A percentile compares a stretch with the other conserved stretches of the same genome.
phyloP scores from a whole-genome alignment of 2,329 filamentous ascomycete species.

The Aspergillus viridinutans region DNA sequence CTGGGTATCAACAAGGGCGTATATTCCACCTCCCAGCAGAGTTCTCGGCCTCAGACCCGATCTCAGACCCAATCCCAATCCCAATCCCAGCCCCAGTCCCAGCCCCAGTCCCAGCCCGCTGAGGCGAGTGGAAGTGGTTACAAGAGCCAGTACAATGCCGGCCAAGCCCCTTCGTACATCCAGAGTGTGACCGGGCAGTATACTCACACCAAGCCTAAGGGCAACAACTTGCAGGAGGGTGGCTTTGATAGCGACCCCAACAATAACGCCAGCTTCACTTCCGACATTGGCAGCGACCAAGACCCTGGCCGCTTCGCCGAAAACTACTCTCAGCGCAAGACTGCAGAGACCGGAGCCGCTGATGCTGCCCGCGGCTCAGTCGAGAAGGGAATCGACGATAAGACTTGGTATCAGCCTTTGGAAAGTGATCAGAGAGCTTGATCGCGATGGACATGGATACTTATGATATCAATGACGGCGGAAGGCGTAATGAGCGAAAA shows the following conservation, averaged over 20 bases:
- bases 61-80: neutral
- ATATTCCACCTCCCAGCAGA: slow-evolving; percentile 18
- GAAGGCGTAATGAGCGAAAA: neutral
- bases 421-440: slow-evolving; percentile 28
- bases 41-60: neutral
- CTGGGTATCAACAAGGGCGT: slow-evolving; percentile 22
- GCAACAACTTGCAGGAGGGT: slow-evolving; percentile 49
- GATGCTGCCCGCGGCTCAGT: slow-evolving; percentile 21
- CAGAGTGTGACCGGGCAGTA: slow-evolving; percentile 29
- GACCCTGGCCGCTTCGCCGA: slow-evolving; percentile 53
- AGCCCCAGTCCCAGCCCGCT: neutral
- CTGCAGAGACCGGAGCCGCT: slow-evolving; percentile 23
- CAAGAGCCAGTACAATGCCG: slow-evolving; percentile 24
- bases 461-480: slow-evolving; percentile 2
- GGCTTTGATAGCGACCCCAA: slow-evolving; percentile 40
- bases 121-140: slow-evolving; percentile 24
- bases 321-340: slow-evolving; percentile 30
- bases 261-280: slow-evolving; percentile 48
- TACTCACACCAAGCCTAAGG: slow-evolving; percentile 45
- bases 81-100: neutral
- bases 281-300: slow-evolving; percentile 51
- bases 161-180: slow-evolving; percentile 36
- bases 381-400: slow-evolving; percentile 22
- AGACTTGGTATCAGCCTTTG: slow-evolving; percentile 21
- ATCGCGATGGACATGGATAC: neutral